Evolutionary conservation across 148 eudicot genomes (phyloP).

Genomic region (Amaranthus hypochondriacus): DNA sequence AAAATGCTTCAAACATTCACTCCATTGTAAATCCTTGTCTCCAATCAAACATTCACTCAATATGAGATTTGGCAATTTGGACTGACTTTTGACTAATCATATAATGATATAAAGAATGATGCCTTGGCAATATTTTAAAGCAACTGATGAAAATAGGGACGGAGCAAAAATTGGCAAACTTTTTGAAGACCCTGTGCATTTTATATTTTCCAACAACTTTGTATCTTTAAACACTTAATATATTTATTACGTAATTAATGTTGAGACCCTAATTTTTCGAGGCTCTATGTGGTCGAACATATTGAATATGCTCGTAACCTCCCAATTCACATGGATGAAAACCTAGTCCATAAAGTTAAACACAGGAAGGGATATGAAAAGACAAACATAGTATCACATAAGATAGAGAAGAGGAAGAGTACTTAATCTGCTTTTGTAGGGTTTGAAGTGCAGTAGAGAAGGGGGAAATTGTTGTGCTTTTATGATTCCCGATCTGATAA

Average conservation of each 20-base stretch:
- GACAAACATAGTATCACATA: too few relatives aligned
- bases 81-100: background rate
- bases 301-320: too few relatives aligned
- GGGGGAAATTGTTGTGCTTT: constrained; percentile 28
- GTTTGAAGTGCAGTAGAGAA: constrained; percentile 50
- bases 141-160: background rate
- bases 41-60: background rate
- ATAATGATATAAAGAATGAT: background rate
- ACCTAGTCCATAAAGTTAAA: too few relatives aligned
- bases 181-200: too few relatives aligned
- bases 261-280: too few relatives aligned
- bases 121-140: background rate
- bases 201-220: too few relatives aligned
- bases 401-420: constrained; percentile 8
- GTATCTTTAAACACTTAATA: background rate
- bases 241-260: background rate
- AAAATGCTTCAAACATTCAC: background rate
- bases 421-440: constrained; percentile 61
- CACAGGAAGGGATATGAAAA: too few relatives aligned
- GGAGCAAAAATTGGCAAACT: too few relatives aligned
- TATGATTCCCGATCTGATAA: constrained; percentile 15
- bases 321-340: background rate
- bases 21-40: background rate
- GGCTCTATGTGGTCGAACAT: too few relatives aligned
- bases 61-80: background rate